Evolutionary conservation across 345 rosid species (phyloP).

Genomic region (Laguncularia racemosa): DNA sequence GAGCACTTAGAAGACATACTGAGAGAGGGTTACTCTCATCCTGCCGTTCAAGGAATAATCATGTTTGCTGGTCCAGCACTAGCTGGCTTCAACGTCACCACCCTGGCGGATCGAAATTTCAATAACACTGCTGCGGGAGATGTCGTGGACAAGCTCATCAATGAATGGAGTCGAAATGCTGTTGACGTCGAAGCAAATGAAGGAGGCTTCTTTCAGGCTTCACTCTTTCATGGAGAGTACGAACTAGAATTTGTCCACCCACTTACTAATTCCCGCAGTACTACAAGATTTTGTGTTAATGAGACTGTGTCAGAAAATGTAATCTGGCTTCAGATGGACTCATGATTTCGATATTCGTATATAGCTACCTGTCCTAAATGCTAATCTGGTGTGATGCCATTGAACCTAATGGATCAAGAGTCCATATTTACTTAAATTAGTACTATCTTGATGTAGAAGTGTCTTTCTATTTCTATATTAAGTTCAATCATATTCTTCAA

Average conservation of each 20-base stretch:
- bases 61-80: conserved; percentile 52
- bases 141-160: conserved; percentile 54
- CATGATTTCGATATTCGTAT: too few species aligned
- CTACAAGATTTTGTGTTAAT: conserved; percentile 24
- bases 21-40: conserved; percentile 62
- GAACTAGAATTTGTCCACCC: conserved; percentile 29
- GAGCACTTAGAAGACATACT: conserved; percentile 47
- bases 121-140: conserved; percentile 44
- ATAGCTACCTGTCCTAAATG: too few species aligned
- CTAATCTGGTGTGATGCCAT: too few species aligned
- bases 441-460: too few species aligned
- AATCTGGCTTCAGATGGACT: too few species aligned
- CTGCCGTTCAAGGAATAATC: conserved; percentile 61
- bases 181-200: conserved; percentile 6
- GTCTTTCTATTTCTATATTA: too few species aligned
- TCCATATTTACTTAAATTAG: too few species aligned
- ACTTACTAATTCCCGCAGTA: conserved; percentile 14
- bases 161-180: conserved; percentile 31
- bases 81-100: conserved; percentile 42
- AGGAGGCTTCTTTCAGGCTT: conserved; percentile 21
- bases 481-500: too few species aligned
- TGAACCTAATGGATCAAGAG: too few species aligned
- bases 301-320: conserved; percentile 1
- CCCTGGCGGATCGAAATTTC: conserved; percentile 36
- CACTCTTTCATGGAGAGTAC: conserved; percentile 54